Base-by-base conservation (phyloP, 495 filamentous ascomycete species). In the Penicillium tannophilum region DNA sequence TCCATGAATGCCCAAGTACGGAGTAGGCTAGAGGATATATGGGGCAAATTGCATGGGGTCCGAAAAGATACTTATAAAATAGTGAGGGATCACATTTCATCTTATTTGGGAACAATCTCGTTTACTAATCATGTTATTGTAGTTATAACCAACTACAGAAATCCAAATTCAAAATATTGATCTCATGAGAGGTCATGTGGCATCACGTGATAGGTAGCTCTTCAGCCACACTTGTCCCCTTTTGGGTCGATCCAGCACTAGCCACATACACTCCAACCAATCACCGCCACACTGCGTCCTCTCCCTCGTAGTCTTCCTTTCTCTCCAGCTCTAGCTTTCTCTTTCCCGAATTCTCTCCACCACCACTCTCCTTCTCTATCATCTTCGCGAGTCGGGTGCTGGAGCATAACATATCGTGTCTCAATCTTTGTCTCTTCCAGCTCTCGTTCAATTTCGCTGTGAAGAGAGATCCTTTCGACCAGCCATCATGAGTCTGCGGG, bases 401-500 rank as follows among this genome's bases (percentile, higher is more conserved):
- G 52, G 35, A 28, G 36, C 8, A 2, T 5, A n/a, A 3, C 31
- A 17, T 55, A 2, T 24, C 7, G 39, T 19, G 10, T 45, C 17
- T 2, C 19, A 45, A 19, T 47, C 42, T 48, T 33, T 17, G 30
- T 33, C 17, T 36, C 35, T 33, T 26, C 20, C 28, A 35, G 41
- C 52, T 26, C 46, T 54, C 50, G n/a, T 48, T 58, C 56, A 41
- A 52, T 60, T 42, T 36, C 53, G 36, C 58, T 30, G 39, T 57
- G 58, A 61, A 50, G 55, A 65, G 60, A 61, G 49, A 61, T 70
- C 70, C 53, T 54, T 56, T 55, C 59, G 51, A 63, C 26, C 63
- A 66, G 62, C 54, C 68, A 78, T 55, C 46, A 93, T 93, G 88
- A 90, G 85, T 74, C 81, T 89, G 76, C 83, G 84, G 66, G 88